Conservation (phyloP, 75 land plant genomes). For the Cunninghamia lanceolata region DNA sequence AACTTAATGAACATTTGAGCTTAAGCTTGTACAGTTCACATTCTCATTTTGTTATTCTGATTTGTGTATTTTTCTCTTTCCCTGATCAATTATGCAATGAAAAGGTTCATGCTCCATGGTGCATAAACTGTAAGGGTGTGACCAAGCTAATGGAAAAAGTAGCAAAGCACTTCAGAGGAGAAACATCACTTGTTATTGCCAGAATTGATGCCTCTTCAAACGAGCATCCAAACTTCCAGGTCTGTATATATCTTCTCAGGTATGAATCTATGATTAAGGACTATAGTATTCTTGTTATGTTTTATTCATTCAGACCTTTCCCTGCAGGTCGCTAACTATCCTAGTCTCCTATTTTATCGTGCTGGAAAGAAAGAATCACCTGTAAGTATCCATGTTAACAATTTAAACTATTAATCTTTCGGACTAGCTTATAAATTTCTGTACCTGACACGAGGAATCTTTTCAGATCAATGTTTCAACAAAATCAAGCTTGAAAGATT, state of each 20-base stretch:
- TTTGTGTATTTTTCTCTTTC: neutral
- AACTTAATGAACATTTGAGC: neutral
- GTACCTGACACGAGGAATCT: neutral
- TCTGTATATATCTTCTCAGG: slow-evolving; percentile 14
- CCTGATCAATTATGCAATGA: slow-evolving; percentile 4
- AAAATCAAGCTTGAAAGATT: slow-evolving; percentile 48
- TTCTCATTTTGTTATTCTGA: neutral
- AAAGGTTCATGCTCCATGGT: slow-evolving; percentile 93
- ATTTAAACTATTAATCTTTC: neutral
- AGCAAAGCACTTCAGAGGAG: slow-evolving; percentile 78
- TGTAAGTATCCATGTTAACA: slow-evolving; percentile 34
- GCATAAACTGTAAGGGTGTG: slow-evolving; percentile 71
- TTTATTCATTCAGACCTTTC: neutral
- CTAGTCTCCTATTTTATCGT: slow-evolving; percentile 69
- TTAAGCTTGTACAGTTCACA: slow-evolving; percentile 1
- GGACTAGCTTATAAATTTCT: neutral
- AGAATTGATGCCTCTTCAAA: slow-evolving; percentile 84
- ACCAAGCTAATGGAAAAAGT: slow-evolving; percentile 73
- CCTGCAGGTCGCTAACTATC: slow-evolving; percentile 74
- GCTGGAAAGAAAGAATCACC: slow-evolving; percentile 60
- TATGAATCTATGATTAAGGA: neutral
- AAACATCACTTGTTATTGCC: slow-evolving; percentile 59
- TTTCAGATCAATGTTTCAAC: slow-evolving; percentile 57
- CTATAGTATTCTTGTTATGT: neutral
- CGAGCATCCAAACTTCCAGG: slow-evolving; percentile 81